Base-by-base conservation (phyloP, 306 rosid species). In the Lathyrus sativus region DNA sequence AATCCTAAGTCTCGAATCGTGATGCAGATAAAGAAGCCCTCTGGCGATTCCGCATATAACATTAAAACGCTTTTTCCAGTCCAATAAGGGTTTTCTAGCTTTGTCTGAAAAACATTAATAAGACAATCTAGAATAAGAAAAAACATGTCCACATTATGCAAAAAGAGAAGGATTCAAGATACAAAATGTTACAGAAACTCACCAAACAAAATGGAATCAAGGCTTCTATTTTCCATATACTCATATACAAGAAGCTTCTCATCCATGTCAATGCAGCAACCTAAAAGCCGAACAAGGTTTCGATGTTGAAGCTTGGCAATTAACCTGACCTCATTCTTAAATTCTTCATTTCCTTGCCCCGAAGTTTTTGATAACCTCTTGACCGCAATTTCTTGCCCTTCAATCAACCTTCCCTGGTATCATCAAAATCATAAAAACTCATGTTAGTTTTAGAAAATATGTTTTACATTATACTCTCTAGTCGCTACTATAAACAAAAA, bases 1-100 rank as follows among this genome's bases (percentile, higher is more conserved):
- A 44, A 91, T 91, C 70, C 84, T 74, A 22, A 89, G 76, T 59
- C 91, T 80, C 0, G 96, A 89, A 76, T 89, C 93, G 64, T 87
- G 91, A 43, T 89, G 96, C 35, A 89, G 82, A 78, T 89, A 89
- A 33, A 89, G 86, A 49, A 89, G 89, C 4, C 96, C 96, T 66
- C 91, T 54, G 18, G 91, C 93, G 72, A 77, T 87, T 49, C 96
- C 96, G 26, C 85, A 75, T 29, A 89, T 78, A 49, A 89, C 82
- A 71, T 74, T 38, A 73, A 78, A 89, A 14, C 96, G 93, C 33
- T 5, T 80, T 56, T 46, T 44, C 96, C 96, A 87, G 3, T 78
- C 74, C 3, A 89, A 54, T 22, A 72, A 37, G 24, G 72, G 38
- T 6, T 71, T 66, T 76, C 51, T 78, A 28, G 15, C 49, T 76